Conservation (phyloP, 768 basidiomycete species). For the Arthromyces matolae region DNA sequence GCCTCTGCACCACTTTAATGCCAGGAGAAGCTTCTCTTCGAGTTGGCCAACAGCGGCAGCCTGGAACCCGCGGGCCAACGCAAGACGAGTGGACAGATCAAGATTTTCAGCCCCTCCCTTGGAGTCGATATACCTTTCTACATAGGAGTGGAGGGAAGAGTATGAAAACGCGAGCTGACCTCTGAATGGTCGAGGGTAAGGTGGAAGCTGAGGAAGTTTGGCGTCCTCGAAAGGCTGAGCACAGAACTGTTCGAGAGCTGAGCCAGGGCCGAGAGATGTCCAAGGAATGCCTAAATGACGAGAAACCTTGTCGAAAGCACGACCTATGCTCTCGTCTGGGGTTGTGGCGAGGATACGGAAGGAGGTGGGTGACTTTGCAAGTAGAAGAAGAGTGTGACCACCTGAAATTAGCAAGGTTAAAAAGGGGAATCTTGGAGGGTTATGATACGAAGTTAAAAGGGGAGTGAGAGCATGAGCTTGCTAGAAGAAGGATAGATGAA, state of each 20-base stretch:
- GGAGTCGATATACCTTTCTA: slow-evolving; percentile 52
- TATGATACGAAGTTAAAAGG: slow-evolving; percentile 53
- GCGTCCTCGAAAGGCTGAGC: slow-evolving; percentile 27
- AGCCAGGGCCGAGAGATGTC: slow-evolving; percentile 64
- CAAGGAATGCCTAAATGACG: slow-evolving; percentile 65
- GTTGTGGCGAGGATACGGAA: slow-evolving; percentile 77
- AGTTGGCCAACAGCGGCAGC: slow-evolving; percentile 67
- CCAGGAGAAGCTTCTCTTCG: slow-evolving; percentile 66
- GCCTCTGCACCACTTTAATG: slow-evolving; percentile 39
- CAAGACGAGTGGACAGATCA: slow-evolving; percentile 34
- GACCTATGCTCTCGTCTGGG: slow-evolving; percentile 71
- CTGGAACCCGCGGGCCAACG: slow-evolving; percentile 73
- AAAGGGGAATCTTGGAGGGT: slow-evolving; percentile 73
- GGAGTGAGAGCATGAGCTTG: slow-evolving; percentile 92
- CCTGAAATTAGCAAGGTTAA: slow-evolving; percentile 86
- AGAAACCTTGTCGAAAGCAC: slow-evolving; percentile 81
- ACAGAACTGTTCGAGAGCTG: slow-evolving; percentile 77
- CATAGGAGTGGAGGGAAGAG: slow-evolving; percentile 67
- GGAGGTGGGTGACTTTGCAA: slow-evolving; percentile 52
- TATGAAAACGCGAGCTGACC: slow-evolving; percentile 73
- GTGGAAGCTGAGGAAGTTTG: slow-evolving; percentile 27
- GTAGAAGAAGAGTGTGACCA: slow-evolving; percentile 88
- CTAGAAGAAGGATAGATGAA: slow-evolving; percentile 32
- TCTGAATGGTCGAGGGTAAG: slow-evolving; percentile 47
- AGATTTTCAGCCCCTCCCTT: slow-evolving; percentile 41